Evolutionary conservation across 2,329 filamentous ascomycete species (phyloP).

Genomic region (Colletotrichum incanum): DNA sequence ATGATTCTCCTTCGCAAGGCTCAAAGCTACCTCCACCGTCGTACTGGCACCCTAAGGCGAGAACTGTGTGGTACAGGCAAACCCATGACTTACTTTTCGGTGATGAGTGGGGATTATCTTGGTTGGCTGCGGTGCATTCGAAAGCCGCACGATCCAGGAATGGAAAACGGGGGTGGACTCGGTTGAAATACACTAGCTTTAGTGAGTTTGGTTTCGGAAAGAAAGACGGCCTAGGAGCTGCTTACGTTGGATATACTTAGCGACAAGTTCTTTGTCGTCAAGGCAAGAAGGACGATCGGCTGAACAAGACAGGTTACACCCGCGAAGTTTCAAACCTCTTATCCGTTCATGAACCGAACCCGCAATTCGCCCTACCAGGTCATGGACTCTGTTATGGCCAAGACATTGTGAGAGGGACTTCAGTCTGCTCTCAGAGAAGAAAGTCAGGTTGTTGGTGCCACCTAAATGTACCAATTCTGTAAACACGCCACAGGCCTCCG

Average conservation of each 20-base stretch:
- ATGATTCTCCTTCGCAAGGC: conserved; percentile 41
- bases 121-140: conserved; percentile 26
- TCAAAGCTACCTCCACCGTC: conserved; percentile 45
- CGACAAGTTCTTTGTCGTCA: conserved; percentile 18
- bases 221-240: not conserved
- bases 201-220: not conserved
- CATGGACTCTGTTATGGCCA: conserved; percentile 49
- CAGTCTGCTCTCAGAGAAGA: conserved; percentile 52
- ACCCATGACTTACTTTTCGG: conserved; percentile 48
- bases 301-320: not conserved
- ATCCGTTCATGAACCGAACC: conserved; percentile 42
- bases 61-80: conserved; percentile 52
- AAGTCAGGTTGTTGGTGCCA: conserved; percentile 47
- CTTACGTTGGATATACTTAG: conserved; percentile 37
- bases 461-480: not conserved
- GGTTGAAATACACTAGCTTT: conserved; percentile 53
- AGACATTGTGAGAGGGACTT: conserved; percentile 49
- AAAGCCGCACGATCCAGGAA: conserved; percentile 50
- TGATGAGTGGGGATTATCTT: not conserved
- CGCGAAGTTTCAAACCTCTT: conserved; percentile 19
- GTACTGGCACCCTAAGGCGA: conserved; percentile 55
- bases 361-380: conserved; percentile 49
- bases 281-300: conserved; percentile 18
- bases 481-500: not conserved
- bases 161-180: conserved; percentile 55